Conservation (phyloP, 2,329 filamentous ascomycete species). For the Tympanopsis confertula region DNA sequence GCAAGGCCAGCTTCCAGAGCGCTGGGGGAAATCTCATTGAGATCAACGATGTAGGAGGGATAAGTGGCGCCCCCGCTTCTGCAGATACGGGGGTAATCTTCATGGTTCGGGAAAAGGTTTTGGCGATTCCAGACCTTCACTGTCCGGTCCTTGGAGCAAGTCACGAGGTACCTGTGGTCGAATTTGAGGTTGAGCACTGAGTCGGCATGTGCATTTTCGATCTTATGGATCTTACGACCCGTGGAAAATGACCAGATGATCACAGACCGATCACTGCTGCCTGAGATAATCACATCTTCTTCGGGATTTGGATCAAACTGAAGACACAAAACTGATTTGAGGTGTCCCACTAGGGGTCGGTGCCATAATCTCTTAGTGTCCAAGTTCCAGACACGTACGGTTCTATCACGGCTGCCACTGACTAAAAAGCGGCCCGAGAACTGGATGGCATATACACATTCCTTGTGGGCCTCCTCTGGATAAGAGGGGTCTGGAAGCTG, state of each 20-base stretch:
- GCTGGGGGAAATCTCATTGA: neutral
- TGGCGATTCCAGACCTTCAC: constrained; percentile 59
- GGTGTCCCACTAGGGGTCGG: constrained; percentile 43
- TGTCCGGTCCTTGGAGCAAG: constrained; percentile 58
- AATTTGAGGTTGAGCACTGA: constrained; percentile 59
- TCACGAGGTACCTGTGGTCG: constrained; percentile 55
- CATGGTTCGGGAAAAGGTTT: constrained; percentile 19
- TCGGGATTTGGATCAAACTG: constrained; percentile 53
- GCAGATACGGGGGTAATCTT: constrained; percentile 8
- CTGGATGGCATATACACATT: constrained; percentile 61
- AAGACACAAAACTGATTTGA: constrained; percentile 52
- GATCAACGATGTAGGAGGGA: neutral
- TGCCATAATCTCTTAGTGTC: constrained; percentile 43
- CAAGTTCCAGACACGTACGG: constrained; percentile 53
- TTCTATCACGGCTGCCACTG: constrained; percentile 54
- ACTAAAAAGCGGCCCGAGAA: constrained; percentile 52
- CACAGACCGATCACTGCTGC: constrained; percentile 50
- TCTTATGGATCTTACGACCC: constrained; percentile 44
- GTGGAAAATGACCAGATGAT: constrained; percentile 58
- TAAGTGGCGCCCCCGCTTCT: neutral
- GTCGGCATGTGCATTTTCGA: constrained; percentile 48
- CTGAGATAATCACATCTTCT: constrained; percentile 55
- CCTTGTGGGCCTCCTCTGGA: constrained; percentile 46
- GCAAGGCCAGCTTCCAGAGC: neutral
- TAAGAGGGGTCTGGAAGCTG: constrained; percentile 50